phyloP scores from a whole-genome alignment of 345 rosid genomes.

The Capsella bursapastoris region DNA sequence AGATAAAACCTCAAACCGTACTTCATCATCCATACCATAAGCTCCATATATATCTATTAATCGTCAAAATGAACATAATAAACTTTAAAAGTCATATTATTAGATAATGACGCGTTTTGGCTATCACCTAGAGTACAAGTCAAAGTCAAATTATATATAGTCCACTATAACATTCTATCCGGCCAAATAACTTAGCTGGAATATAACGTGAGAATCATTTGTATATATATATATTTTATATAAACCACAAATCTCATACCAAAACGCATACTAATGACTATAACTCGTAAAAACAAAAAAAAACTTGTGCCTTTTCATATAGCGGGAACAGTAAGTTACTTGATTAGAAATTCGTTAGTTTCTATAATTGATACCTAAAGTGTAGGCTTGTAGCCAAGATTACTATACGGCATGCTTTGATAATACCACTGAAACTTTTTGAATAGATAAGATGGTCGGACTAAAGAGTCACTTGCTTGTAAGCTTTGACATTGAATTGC shows the following conservation, averaged over 20 bases:
- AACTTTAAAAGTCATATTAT: not conserved
- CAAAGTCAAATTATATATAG: constrained; percentile 24
- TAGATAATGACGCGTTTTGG: constrained; percentile 31
- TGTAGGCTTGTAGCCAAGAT: too few species aligned
- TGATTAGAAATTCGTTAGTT: too few species aligned
- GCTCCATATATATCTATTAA: not conserved
- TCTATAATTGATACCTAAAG: too few species aligned
- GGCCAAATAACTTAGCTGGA: not conserved
- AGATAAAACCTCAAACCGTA: not conserved
- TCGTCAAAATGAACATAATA: constrained; percentile 6
- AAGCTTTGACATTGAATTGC: not conserved
- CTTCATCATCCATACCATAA: not conserved
- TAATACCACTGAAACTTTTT: too few species aligned
- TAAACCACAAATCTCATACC: not conserved
- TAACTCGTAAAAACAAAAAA: not conserved
- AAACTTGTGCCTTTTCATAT: not conserved
- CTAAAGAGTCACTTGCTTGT: not conserved
- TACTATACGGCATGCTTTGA: too few species aligned
- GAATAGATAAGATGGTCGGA: not conserved
- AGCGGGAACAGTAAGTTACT: not conserved
- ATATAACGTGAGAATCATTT: constrained; percentile 3
- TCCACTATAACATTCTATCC: not conserved
- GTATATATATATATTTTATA: not conserved
- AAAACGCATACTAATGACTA: not conserved
- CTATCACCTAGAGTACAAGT: constrained; percentile 14